Evolutionary conservation across 2,329 filamentous ascomycete species (phyloP).

Genomic region (Fusarium kyushuense): DNA sequence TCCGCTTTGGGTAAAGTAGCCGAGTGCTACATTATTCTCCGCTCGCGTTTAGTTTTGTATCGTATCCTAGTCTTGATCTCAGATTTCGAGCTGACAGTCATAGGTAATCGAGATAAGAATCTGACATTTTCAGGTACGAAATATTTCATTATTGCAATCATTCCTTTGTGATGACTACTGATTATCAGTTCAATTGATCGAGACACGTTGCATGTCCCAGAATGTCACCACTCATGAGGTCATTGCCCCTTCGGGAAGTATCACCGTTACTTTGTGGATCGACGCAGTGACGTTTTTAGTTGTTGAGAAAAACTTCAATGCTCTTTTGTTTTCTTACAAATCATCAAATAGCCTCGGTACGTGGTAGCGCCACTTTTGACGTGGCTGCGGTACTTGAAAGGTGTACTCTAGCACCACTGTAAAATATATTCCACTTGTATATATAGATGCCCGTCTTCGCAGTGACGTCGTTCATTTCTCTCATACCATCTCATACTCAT

Average conservation of each 20-base stretch:
- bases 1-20: conserved; percentile 4
- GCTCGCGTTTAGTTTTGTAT: neutral
- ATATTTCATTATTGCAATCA: too few species aligned
- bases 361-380: conserved; percentile 20
- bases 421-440: conserved; percentile 1
- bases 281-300: conserved; percentile 32
- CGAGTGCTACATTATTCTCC: conserved; percentile 6
- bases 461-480: conserved; percentile 28
- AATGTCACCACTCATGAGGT: conserved; percentile 18
- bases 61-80: neutral
- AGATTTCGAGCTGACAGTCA: too few species aligned
- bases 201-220: too few species aligned
- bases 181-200: too few species aligned
- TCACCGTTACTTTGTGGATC: conserved; percentile 33
- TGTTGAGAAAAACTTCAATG: conserved; percentile 16
- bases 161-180: too few species aligned
- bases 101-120: neutral
- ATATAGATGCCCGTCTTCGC: conserved; percentile 5
- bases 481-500: conserved; percentile 5
- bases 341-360: conserved; percentile 27
- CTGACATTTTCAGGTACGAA: neutral
- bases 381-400: conserved; percentile 14
- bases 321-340: conserved; percentile 28
- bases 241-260: conserved; percentile 37
- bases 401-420: neutral